Base-by-base conservation (phyloP, 2,329 filamentous ascomycete genomes). In the Graphiopsis chlorocephala region DNA sequence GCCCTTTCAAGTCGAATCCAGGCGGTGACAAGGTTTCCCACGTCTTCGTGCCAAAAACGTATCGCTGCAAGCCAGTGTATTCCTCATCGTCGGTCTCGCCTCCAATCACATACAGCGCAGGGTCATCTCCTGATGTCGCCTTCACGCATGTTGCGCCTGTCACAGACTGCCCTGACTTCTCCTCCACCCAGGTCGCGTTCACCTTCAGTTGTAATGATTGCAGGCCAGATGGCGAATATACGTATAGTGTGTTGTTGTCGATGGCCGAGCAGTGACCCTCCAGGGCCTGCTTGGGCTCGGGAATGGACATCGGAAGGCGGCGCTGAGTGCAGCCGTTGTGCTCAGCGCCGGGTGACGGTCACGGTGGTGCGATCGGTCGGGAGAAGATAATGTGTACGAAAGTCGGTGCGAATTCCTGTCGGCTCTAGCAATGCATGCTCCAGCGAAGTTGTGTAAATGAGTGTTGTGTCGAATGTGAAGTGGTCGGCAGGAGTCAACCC, bases 211-310 rank as follows among this genome's bases (percentile, higher is more conserved):
- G 78, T 68, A 98, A 78, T 10, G 90, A 90, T 75, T 93, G 86
- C 72, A 98, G 93, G 29, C 87, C 90, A 55, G 86, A 79, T 10
- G 87, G 79, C 6, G 92, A 91, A 77, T 92, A 96, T 53, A 90
- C 88, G 80, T 96, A 98, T 61, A 98, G 86, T 14, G 88, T 92
- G 76, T 93, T 88, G 74, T 93, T 83, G 80, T 91, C 83, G 67
- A 97, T 85, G 73, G 90, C 86, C 65, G 93, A 92, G 79, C 94
- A 98, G 73, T 91, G 88, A 78, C 89, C 87, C 76, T 88, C 85
- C 75, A 97, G 81, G 68, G 88, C 82, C 74, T 87, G 84, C 61
- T 85, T 81, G 61, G 93, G 92, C 73, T 87, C 80, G 57, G 92
- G 92, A 64, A 89, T 82, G 73, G 87, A 81, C 92, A 96, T 96